Conservation (phyloP, 805 yeast genomes). For the Komagataella populi region DNA sequence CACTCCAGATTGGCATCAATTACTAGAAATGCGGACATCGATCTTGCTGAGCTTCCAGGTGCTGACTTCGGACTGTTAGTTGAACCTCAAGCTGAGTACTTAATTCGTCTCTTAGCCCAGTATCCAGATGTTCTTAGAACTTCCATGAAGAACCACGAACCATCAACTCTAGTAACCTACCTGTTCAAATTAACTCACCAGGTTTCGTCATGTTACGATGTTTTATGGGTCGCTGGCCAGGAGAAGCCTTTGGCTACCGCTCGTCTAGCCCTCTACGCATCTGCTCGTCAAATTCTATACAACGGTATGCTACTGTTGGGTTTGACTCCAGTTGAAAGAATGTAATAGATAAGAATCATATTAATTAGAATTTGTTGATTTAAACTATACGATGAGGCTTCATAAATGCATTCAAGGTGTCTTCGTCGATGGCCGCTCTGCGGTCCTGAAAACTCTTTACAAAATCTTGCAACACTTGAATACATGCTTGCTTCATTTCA, state of each 20-base stretch:
- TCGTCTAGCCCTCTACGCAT: constrained; percentile 78
- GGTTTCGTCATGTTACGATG: constrained; percentile 92
- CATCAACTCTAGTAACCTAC: constrained; percentile 88
- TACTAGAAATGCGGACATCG: constrained; percentile 40
- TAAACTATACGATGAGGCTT: constrained; percentile 39
- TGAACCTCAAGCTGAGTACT: constrained; percentile 23
- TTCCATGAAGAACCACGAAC: constrained; percentile 79
- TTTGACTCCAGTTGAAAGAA: constrained; percentile 96
- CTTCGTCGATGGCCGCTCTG: constrained; percentile 54
- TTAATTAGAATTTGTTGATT: neutral
- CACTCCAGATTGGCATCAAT: constrained; percentile 94
- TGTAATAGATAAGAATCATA: constrained; percentile 31
- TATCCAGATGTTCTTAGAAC: constrained; percentile 83
- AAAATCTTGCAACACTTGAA: constrained; percentile 64
- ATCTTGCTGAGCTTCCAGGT: constrained; percentile 16
- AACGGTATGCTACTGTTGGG: constrained; percentile 89
- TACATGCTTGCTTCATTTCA: constrained; percentile 83
- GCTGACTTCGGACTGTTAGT: constrained; percentile 13
- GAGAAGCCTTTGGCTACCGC: constrained; percentile 76
- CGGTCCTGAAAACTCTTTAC: constrained; percentile 74
- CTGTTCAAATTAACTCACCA: constrained; percentile 84
- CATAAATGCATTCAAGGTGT: constrained; percentile 55
- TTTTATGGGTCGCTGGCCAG: constrained; percentile 95
- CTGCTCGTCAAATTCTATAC: constrained; percentile 80
- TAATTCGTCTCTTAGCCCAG: constrained; percentile 70